Base-by-base conservation (phyloP, 2,329 filamentous ascomycete species). In the Neodidymelliopsis sp. region DNA sequence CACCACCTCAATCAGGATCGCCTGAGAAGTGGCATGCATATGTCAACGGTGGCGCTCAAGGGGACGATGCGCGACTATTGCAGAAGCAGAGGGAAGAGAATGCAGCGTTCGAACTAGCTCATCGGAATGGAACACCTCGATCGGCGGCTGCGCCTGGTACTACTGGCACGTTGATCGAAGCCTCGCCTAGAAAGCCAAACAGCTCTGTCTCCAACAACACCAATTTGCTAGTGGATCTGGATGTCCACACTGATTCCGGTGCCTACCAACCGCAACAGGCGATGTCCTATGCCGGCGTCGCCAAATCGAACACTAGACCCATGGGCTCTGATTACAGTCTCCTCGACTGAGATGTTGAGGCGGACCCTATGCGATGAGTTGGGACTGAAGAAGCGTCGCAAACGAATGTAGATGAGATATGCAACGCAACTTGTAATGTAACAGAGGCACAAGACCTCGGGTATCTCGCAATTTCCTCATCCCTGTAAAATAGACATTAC, bases 221-320 rank as follows among this genome's bases (percentile, higher is more conserved):
- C 1, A 13, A 49, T 8, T 28, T 65, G 30, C 56, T 67, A 3
- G 36, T 66, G 11, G 60, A 67, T 34, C 39, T 67, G 7, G 53
- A 52, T 16, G 15, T 48, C 2, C 50, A 49, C 19, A 9, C 25
- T 13, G 46, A 9, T 9, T 27, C 27, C 7, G 24, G 29, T 12
- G n/a, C 36, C 16, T 15, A 31, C n/a, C 13, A 25, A 4, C n/a
- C 27, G 29, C 13, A 18, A 15, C 25, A 37, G 15, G 5, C 24
- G 13, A 20, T 11, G 20, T 54, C 41, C 27, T 54, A 53, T 29
- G 47, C 33, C 7, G 38, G 20, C 12, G 28, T 37, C 27, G 49
- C 44, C 2, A n/a, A 31, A 10, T 34, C 44, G n/a, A 33, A 16
- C 12, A 33, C n/a, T 4, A 28, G 10, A 33, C 9, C 1, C 12